These are phyloP conservation scores for Persicaria tinctoria DNA, from an alignment of 148 eudicot species.

Conservation along the genomic window DNA sequence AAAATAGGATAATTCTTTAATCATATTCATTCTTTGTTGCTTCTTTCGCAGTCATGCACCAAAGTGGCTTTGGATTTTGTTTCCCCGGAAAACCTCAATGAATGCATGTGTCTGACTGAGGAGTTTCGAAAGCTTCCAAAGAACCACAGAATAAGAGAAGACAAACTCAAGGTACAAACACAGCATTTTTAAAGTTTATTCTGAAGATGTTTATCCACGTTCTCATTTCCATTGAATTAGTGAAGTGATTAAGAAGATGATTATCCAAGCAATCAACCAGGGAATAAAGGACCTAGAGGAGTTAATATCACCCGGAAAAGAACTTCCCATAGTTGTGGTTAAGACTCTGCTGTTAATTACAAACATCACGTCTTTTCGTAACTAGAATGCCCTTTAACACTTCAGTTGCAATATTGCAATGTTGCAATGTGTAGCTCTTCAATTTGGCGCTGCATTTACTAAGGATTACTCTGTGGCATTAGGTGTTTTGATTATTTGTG, in stretches of 20 bases:
- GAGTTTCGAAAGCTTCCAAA: conserved; percentile 74
- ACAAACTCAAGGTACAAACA: conserved; percentile 72
- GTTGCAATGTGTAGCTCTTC: too few relatives aligned
- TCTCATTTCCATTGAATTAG: neutral
- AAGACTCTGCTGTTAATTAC: neutral
- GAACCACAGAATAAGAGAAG: conserved; percentile 70
- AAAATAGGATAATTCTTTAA: too few relatives aligned
- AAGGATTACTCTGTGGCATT: too few relatives aligned
- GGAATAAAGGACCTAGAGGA: conserved; percentile 43
- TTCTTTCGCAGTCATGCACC: too few relatives aligned
- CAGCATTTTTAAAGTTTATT: neutral
- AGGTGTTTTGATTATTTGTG: too few relatives aligned
- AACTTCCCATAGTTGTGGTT: neutral
- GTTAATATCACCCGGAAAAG: conserved; percentile 17
- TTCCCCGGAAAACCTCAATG: conserved; percentile 69
- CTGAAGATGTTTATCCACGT: neutral
- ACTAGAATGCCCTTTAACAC: neutral
- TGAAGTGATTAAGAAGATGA: conserved; percentile 84
- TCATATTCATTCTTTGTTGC: too few relatives aligned
- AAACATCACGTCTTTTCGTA: neutral
- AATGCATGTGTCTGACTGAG: conserved; percentile 64
- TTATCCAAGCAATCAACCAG: conserved; percentile 60
- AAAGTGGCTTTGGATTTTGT: too few relatives aligned
- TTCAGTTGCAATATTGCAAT: too few relatives aligned
- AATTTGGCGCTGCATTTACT: too few relatives aligned